Percentiles rank a stretch among this genome's conserved stretches.
Conservation (phyloP, 2,329 filamentous ascomycete species). For the Aspergillus sp. region DNA sequence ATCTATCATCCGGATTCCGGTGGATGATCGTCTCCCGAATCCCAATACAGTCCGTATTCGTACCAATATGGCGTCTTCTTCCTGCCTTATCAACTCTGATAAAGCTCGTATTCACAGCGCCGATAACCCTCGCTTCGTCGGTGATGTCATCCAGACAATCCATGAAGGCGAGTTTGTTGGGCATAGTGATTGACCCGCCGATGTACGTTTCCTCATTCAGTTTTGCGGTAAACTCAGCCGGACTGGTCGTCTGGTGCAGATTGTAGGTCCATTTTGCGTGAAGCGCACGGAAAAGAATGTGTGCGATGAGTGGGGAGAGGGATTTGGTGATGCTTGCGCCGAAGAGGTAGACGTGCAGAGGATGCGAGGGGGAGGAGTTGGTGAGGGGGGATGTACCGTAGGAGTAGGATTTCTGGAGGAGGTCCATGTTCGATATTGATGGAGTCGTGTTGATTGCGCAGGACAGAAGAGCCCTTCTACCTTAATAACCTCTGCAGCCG, state of each 20-base stretch:
- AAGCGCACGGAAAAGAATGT: slow-evolving; percentile 3
- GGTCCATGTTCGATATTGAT: slow-evolving; percentile 2
- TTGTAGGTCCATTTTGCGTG: background rate
- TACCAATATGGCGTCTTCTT: slow-evolving; percentile 51
- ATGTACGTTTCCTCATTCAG: slow-evolving; percentile 22
- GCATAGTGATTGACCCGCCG: slow-evolving; percentile 72
- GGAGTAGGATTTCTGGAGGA: slow-evolving; percentile 4
- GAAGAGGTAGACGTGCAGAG: slow-evolving; percentile 7
- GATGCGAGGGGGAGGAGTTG: background rate
- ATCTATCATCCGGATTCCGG: background rate
- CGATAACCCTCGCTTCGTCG: slow-evolving; percentile 42
- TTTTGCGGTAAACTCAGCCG: slow-evolving; percentile 25
- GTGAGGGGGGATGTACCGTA: slow-evolving; percentile 9
- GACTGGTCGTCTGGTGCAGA: slow-evolving; percentile 5
- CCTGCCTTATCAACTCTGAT: slow-evolving; percentile 42
- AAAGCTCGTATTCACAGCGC: slow-evolving; percentile 15
- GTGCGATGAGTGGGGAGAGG: slow-evolving; percentile 6
- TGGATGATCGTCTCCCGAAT: slow-evolving; percentile 51
- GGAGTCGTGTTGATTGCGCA: too few species aligned
- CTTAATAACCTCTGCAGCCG: too few species aligned
- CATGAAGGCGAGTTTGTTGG: slow-evolving; percentile 70
- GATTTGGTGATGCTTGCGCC: slow-evolving; percentile 7
- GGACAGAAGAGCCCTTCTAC: too few species aligned
- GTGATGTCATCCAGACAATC: slow-evolving; percentile 65
- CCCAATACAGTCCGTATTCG: slow-evolving; percentile 73